Evolutionary conservation across 495 filamentous ascomycete genomes (phyloP), one percentile per base, ranked within the genome.

Genomic region (Penicillium herquei): DNA sequence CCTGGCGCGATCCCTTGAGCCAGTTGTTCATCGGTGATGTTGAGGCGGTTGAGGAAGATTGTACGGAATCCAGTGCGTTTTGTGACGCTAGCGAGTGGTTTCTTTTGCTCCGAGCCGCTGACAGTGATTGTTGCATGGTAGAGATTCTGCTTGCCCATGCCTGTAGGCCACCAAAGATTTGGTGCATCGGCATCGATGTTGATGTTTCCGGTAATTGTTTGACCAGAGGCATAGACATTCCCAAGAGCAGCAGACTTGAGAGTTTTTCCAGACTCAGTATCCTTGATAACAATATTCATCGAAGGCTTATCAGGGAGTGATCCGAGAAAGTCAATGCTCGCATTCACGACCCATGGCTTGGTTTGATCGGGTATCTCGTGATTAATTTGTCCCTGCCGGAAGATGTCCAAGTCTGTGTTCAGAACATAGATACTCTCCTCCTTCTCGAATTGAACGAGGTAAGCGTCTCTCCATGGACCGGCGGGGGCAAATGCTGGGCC

Each of bases 301-400:
- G 62, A 73, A 2, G 80, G 70, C 5, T 70, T 69, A 1, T 52
- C 41, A 0, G 84, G 84, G 7, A 86, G 64, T 13, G 50, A 66
- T 3, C 84, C 84, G 5, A 88, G 40, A 48, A 80, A 80, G 62
- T 89, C 86, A 18, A 90, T 65, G 55, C 86, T 89, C 0, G 84
- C 85, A 63, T 89, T 89, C 7, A 89, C 71, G 14, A 89, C 75
- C 86, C 86, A 90, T 3, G 84, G 79, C 40, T 80, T 70, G 42
- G 55, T 74, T 62, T 87, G 84, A 55, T 86, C 81, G 0, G 85
- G 84, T 11, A 78, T 76, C 5, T 87, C 57, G 44, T 83, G 77
- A 49, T 84, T 84, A 54, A 87, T 70, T 56, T 87, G 84, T 0
- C 81, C 84, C 34, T 78, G 67, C 13, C 83, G 79, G 52, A 82